phyloP scores from a whole-genome alignment of 208 protist species.

The Wallacemonas sp. region DNA sequence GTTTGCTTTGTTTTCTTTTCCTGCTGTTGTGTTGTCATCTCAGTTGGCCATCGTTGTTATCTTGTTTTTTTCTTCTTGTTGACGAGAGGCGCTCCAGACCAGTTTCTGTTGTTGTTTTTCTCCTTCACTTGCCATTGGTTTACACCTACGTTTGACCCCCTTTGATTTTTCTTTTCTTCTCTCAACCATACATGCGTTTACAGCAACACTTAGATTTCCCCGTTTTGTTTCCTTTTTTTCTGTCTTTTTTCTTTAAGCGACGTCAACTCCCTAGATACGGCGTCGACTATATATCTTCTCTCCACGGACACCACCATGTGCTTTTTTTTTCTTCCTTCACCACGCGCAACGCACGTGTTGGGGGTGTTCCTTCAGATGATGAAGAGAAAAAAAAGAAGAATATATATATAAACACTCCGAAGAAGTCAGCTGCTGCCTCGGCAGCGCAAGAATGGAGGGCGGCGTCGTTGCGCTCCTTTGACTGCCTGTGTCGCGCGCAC shows the following conservation, averaged over 20 bases:
- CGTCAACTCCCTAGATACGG: no score
- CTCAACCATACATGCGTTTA: not conserved
- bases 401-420: no score
- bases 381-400: no score
- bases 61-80: conserved; percentile 19
- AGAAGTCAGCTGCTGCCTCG: no score
- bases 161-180: not conserved
- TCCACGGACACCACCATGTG: conserved; percentile 7
- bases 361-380: no score
- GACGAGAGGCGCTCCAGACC: not conserved
- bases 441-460: no score
- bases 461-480: no score
- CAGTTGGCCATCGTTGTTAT: not conserved
- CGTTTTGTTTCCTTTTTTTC: conserved; percentile 5
- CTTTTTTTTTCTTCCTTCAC: conserved; percentile 16
- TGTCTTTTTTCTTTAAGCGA: conserved; percentile 12
- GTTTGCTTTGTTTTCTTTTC: not conserved
- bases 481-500: no score
- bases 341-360: no score
- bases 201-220: not conserved
- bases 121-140: not conserved
- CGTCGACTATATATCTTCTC: not conserved
- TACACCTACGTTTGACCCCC: not conserved
- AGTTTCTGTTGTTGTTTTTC: not conserved
- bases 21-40: not conserved